Evolutionary conservation across 768 basidiomycete species (phyloP), one percentile per base, ranked within the genome.

Genomic region (Phlegmacium glaucopus): DNA sequence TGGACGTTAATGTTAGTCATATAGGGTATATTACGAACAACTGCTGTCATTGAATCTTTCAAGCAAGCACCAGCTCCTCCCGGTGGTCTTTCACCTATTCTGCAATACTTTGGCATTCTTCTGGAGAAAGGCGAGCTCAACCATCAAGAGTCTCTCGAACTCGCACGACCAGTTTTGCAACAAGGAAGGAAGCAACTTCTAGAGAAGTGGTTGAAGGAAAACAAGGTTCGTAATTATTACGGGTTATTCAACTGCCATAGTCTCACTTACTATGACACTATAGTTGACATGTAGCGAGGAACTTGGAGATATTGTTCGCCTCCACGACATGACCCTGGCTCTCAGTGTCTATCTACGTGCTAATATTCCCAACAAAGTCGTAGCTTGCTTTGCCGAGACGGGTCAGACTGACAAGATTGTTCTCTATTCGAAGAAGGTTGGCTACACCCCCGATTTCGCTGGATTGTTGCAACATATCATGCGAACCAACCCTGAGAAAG

Each of bases 201-300:
- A 12, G 96, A 99, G 74, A 98, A 98, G 61, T 99, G 96, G 96
- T 72, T 99, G 51, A 99, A 99, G 70, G 96, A 99, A 77, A 97
- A 96, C 73, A 99, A 98, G 83, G 94, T 86, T 39, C 38, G 66
- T 54, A 11, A 18, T 37, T 18, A 25, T 22, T 34, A n/a, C 32
- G 3, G n/a, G 12, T 22, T 22, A 22, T 18, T 15, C 22, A 22
- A 15, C 9, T 9, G 18, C 16, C 9, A 15, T 13, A 10, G 27
- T 13, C 39, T 25, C 18, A 26, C 41, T 55, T 15, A 12, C 27
- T 39, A 17, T 7, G 28, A 45, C 15, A 25, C 17, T 41, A 12
- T 56, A 96, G 93, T 83, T 99, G 44, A 94, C 95, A 47, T 99
- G 96, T 72, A 94, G 90, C 57, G 96, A 99, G 69, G 95, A 99